Evolutionary conservation across 2,329 filamentous ascomycete species (phyloP).

Genomic region (Camillea tinctor): DNA sequence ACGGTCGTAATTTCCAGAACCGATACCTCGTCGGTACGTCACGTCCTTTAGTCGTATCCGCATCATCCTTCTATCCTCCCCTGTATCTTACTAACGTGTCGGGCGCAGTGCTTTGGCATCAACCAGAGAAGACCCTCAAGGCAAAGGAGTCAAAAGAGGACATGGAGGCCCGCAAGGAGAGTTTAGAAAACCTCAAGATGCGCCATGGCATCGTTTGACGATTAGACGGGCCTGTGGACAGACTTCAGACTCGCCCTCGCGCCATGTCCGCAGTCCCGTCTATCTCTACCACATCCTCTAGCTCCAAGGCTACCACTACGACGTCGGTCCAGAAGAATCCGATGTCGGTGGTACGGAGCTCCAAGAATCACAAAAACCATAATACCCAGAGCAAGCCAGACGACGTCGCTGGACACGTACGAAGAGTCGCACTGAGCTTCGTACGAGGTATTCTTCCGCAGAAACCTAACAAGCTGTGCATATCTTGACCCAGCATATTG

Average conservation of each 20-base stretch:
- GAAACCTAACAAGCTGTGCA: conserved; percentile 33
- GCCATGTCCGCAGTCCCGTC: conserved; percentile 62
- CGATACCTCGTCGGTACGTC: conserved; percentile 93
- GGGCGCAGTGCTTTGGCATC: conserved; percentile 59
- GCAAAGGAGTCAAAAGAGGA: conserved; percentile 95
- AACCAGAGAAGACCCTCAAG: conserved; percentile 69
- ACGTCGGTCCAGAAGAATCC: conserved; percentile 27
- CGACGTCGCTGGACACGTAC: conserved; percentile 31
- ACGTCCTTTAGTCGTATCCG: conserved; percentile 3
- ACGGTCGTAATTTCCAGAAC: conserved; percentile 99
- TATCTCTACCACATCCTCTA: conserved; percentile 42
- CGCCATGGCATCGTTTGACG: conserved; percentile 99
- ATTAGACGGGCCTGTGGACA: conserved; percentile 67
- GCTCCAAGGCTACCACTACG: conserved; percentile 25
- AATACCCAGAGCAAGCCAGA: conserved; percentile 31
- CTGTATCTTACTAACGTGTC: conserved; percentile 7
- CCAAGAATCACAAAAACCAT: conserved; percentile 11
- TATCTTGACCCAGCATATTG: conserved; percentile 26
- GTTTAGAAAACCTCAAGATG: conserved; percentile 96
- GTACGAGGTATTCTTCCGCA: conserved; percentile 33
- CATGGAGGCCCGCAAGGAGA: conserved; percentile 88
- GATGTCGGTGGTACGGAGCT: conserved; percentile 17
- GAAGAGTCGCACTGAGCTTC: conserved; percentile 30
- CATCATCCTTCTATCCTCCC: neutral
- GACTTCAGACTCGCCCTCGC: conserved; percentile 40